Conservation (phyloP, 2,329 filamentous ascomycete genomes). For the Fusarium sp. region DNA sequence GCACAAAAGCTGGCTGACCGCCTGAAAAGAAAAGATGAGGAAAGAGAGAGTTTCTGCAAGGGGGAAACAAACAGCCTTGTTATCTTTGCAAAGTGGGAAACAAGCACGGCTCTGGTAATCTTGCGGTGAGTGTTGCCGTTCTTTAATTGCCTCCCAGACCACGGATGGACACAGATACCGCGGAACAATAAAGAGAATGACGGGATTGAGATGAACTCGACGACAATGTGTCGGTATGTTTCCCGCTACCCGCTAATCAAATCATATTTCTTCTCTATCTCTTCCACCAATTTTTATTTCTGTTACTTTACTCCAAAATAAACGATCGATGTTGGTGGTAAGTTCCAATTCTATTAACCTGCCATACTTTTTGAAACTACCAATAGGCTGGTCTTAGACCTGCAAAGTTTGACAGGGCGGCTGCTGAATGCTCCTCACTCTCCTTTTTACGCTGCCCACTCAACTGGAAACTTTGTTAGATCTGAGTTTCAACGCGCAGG, state of each 20-base stretch:
- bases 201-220: slow-evolving; percentile 22
- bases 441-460: slow-evolving; percentile 80
- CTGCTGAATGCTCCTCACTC: slow-evolving; percentile 62
- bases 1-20: slow-evolving; percentile 35
- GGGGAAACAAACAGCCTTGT: slow-evolving; percentile 4
- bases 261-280: slow-evolving; percentile 15
- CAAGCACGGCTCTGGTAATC: not conserved
- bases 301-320: slow-evolving; percentile 27
- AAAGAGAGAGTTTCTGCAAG: slow-evolving; percentile 23
- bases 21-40: slow-evolving; percentile 12
- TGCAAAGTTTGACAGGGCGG: slow-evolving; percentile 67
- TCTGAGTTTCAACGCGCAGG: not conserved
- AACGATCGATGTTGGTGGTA: slow-evolving; percentile 29
- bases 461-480: slow-evolving; percentile 60
- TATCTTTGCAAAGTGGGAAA: not conserved
- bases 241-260: slow-evolving; percentile 42
- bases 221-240: slow-evolving; percentile 28
- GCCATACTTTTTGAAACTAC: slow-evolving; percentile 54
- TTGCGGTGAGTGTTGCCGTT: slow-evolving; percentile 15
- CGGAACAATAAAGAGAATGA: slow-evolving; percentile 7
- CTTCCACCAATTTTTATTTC: slow-evolving; percentile 32
- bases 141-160: not conserved
- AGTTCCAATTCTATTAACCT: slow-evolving; percentile 31
- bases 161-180: slow-evolving; percentile 15
- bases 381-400: slow-evolving; percentile 72